Evolutionary conservation across 495 filamentous ascomycete genomes (phyloP), one percentile per base, ranked within the genome.

Genomic region (Podospora pseudoanserina): DNA sequence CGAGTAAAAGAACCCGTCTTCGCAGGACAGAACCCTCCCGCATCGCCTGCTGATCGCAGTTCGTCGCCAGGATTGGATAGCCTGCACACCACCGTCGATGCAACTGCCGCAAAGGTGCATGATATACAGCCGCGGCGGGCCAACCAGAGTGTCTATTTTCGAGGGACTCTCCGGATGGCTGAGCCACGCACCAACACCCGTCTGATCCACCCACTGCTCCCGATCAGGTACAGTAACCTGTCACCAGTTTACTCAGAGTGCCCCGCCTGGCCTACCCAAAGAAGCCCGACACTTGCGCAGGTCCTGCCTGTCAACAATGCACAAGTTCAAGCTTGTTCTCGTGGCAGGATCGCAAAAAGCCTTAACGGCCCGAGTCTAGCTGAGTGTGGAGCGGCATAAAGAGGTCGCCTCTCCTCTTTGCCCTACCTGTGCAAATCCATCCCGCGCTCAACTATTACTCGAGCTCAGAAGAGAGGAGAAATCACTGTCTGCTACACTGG

Each of bases 101-200:
- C 66, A 68, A 74, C 70, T 74, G 68, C 70, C 70, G 70, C 69
- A 58, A 55, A 60, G 44, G 55, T 70, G 70, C 70, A 74, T 70
- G 67, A 32, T 23, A 27, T 57, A 53, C 57, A 59, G 63, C 26
- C 54, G 59, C 66, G 57, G 44, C 64, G 55, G 44, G 63, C 73
- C 71, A 75, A 75, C 67, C 72, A 71, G 56, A 63, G 19, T 9
- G 7, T 62, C 28, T 30, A 44, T 19, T 59, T 23, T 57, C 5
- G 27, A n/a, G 57, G 56, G 56, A 11, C 65, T 32, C 55, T 18
- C 34, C 66, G 64, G 73, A 60, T 67, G 68, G 71, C 69, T 73
- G 65, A 71, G 73, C 72, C 72, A 73, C 71, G 70, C 28, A 44
- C 62, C 32, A 61, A 30, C 70, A 65, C 62, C 61, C 20, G 34